Evolutionary conservation across 2,329 filamentous ascomycete species (phyloP), one percentile per base, ranked within the genome.

Genomic region (Aspergillus fischeri): DNA sequence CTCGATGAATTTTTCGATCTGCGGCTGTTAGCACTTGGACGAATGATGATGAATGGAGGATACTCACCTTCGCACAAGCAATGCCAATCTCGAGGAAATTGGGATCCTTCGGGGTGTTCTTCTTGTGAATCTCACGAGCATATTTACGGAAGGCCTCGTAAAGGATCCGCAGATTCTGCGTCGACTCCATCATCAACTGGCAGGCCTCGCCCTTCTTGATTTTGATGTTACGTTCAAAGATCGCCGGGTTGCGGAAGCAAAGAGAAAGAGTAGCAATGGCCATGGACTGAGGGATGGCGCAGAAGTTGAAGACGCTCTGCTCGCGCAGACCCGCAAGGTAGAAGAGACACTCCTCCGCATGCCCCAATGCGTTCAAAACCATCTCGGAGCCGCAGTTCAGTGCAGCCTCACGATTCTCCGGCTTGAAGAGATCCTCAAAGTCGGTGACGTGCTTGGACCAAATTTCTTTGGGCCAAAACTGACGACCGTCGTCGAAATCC

Each of bases 301-400:
- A 92, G 75, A 99, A 99, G 82, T 99, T 99, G 85, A 99, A 99
- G 27, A 96, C 91, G 71, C 91, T 96, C 79, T 99, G 94, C 71
- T 99, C 94, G 64, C 88, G 88, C 62, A 99, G 86, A 49, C 90
- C 94, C 4, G 93, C 93, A 79, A 99, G 91, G 78, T 97, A 99
- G 80, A 92, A 97, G n/a, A 99, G 78, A 72, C 93, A 97, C 70
- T 97, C 92, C 63, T 97, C 92, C 4, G 85, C 89, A 65, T 96
- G 90, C 70, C 87, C 86, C 47, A 99, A 81, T 4, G 93, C 91
- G 67, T 94, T 91, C 58, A 97, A 81, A 6, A 97, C 87, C 92
- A 99, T 96, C 70, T 97, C 91, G 1, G 93, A 96, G 66, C 88
- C 87, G 78, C 91, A 95, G 67, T 91, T 85, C 25, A 97, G 75